Evolutionary conservation across 257 asterid species (phyloP).

Genomic region (Solanum pinnatisectum): DNA sequence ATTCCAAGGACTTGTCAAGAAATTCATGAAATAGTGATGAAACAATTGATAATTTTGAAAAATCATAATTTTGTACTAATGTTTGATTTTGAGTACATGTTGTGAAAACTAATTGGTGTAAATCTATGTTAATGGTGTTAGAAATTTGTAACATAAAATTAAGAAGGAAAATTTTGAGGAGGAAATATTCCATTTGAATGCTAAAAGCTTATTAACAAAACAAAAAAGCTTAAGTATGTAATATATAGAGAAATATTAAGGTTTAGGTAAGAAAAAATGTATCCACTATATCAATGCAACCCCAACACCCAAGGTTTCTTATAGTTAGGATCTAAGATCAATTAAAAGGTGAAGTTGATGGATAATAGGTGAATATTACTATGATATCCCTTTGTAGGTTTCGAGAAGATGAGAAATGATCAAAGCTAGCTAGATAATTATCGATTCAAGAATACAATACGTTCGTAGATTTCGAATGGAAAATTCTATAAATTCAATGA

Average conservation of each 20-base stretch:
- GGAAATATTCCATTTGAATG: conserved; percentile 17
- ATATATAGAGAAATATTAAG: background rate
- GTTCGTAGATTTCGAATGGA: accelerated
- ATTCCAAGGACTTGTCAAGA: conserved; percentile 21
- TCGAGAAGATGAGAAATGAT: no score
- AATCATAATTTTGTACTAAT: background rate
- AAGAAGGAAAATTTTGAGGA: conserved; percentile 1
- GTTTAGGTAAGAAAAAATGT: background rate
- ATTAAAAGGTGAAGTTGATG: background rate
- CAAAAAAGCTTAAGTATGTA: background rate
- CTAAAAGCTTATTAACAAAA: background rate
- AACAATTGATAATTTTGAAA: conserved; percentile 17
- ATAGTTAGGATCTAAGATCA: background rate
- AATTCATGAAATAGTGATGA: conserved; percentile 38
- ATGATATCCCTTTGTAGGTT: background rate
- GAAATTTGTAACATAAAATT: conserved; percentile 9
- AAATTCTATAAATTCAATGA: background rate
- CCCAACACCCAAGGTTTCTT: background rate
- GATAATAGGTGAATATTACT: background rate
- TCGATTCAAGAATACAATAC: background rate
- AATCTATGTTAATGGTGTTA: conserved; percentile 7
- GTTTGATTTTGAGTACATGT: conserved; percentile 33
- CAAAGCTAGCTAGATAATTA: background rate
- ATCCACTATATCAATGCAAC: background rate
- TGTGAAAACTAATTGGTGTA: conserved; percentile 32